Percentiles rank a stretch among this genome's conserved stretches.
These are phyloP conservation scores for Cryptococcus sp. DNA, from an alignment of 1,284 basidiomycete species.

Conservation along the genomic window DNA sequence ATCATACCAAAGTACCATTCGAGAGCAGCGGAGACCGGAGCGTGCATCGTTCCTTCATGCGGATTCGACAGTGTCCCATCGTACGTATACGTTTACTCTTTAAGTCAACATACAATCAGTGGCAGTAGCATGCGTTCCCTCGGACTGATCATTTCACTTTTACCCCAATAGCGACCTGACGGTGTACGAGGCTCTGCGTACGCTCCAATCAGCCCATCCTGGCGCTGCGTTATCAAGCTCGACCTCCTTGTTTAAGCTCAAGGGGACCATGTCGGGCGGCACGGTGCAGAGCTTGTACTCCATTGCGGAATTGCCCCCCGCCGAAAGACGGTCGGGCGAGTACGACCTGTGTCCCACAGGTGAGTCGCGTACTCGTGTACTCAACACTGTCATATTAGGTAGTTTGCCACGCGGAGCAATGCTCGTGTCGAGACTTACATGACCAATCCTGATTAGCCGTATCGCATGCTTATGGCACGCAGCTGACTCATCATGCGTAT, in stretches of 20 bases:
- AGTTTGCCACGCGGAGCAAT: too few relatives aligned
- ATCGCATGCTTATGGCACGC: too few relatives aligned
- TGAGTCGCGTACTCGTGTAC: constrained; percentile 10
- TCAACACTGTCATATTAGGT: not conserved
- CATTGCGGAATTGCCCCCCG: constrained; percentile 56
- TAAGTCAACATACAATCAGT: too few relatives aligned
- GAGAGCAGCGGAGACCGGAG: constrained; percentile 63
- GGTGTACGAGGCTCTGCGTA: constrained; percentile 61
- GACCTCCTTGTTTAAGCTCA: constrained; percentile 59
- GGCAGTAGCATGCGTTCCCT: too few relatives aligned
- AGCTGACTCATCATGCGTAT: not conserved
- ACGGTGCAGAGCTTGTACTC: constrained; percentile 63
- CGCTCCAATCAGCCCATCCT: constrained; percentile 51
- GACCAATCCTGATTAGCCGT: too few relatives aligned
- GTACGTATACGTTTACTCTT: constrained; percentile 30
- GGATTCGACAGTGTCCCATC: constrained; percentile 74
- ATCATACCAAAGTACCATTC: constrained; percentile 66
- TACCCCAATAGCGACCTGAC: constrained; percentile 57
- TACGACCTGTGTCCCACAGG: constrained; percentile 27
- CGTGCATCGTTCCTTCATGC: constrained; percentile 69
- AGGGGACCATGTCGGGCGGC: constrained; percentile 67
- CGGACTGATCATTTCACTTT: not conserved
- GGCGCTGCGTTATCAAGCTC: constrained; percentile 54
- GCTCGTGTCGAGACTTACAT: too few relatives aligned
- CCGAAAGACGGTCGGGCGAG: constrained; percentile 49